Conservation (phyloP, 352 stramenopile genomes). For the Phytophthora syringae region DNA sequence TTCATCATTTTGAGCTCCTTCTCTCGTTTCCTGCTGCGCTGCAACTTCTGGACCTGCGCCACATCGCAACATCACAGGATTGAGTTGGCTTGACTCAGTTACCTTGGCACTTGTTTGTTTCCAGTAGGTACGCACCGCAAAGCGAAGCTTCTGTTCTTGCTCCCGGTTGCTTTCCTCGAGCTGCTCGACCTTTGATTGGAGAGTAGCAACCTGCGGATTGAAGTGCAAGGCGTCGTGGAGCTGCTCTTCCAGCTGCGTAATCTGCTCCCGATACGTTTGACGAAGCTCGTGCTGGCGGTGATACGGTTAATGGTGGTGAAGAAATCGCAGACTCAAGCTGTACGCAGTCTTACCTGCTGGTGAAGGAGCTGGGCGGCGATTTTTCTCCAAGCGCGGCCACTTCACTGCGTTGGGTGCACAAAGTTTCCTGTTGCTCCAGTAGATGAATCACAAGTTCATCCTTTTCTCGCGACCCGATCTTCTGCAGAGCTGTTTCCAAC, state of each 20-base stretch:
- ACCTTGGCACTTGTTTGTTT: no score
- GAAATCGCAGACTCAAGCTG: neutral
- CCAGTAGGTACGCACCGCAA: conserved; percentile 48
- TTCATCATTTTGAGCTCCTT: conserved; percentile 69
- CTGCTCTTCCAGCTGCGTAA: conserved; percentile 47
- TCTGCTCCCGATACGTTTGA: conserved; percentile 53
- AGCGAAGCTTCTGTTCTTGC: conserved; percentile 69
- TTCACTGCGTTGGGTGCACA: conserved; percentile 53
- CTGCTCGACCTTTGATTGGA: conserved; percentile 49
- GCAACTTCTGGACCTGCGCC: conserved; percentile 69
- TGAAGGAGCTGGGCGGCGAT: conserved; percentile 72
- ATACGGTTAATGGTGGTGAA: neutral
- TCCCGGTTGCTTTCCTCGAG: conserved; percentile 51
- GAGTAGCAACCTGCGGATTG: conserved; percentile 54
- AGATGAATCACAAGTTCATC: conserved; percentile 59
- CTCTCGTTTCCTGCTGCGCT: conserved; percentile 72
- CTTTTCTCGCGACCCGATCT: conserved; percentile 65
- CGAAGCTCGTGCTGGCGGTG: conserved; percentile 57
- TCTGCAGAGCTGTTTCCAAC: conserved; percentile 40
- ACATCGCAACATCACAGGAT: neutral
- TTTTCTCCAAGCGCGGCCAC: conserved; percentile 63
- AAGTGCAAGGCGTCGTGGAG: conserved; percentile 51
- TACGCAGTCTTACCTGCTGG: conserved; percentile 50
- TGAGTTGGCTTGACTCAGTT: neutral
- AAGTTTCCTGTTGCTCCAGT: conserved; percentile 44